Evolutionary conservation across 306 rosid species (phyloP).

Genomic region (Quercus bicolor): DNA sequence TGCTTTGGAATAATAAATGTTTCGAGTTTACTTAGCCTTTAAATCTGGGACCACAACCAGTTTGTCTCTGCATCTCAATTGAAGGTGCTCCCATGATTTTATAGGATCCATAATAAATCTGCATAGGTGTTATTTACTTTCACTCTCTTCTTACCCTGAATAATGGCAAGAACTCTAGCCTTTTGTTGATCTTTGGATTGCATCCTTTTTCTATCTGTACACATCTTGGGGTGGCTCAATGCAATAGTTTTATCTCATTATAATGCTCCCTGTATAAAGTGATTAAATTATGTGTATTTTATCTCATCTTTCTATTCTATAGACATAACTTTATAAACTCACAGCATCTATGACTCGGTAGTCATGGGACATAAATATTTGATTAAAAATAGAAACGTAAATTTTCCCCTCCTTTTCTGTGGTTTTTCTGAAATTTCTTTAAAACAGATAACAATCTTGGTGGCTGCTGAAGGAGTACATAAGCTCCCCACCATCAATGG

Average conservation of each 20-base stretch:
- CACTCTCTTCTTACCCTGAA: background rate
- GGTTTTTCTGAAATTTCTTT: background rate
- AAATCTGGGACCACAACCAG: background rate
- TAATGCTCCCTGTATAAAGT: background rate
- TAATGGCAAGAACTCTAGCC: background rate
- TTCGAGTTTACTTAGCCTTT: background rate
- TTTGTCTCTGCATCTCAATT: background rate
- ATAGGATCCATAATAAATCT: background rate
- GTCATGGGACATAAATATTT: background rate
- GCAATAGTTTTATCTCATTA: background rate
- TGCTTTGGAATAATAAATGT: background rate
- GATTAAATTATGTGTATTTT: background rate
- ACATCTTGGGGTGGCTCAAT: background rate
- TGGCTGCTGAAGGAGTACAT: slow-evolving; percentile 89
- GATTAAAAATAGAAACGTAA: background rate
- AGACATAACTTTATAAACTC: background rate
- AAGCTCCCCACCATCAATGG: slow-evolving; percentile 89
- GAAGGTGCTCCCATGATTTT: background rate
- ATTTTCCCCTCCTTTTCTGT: background rate
- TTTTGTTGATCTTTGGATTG: background rate
- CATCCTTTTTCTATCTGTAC: background rate
- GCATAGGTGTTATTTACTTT: background rate
- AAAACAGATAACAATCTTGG: slow-evolving; percentile 80
- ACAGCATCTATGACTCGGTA: background rate
- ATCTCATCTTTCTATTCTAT: background rate